These are phyloP conservation scores for Hyphodiscus sp. DNA, from an alignment of 2,329 filamentous ascomycete species.

Conservation along the genomic window DNA sequence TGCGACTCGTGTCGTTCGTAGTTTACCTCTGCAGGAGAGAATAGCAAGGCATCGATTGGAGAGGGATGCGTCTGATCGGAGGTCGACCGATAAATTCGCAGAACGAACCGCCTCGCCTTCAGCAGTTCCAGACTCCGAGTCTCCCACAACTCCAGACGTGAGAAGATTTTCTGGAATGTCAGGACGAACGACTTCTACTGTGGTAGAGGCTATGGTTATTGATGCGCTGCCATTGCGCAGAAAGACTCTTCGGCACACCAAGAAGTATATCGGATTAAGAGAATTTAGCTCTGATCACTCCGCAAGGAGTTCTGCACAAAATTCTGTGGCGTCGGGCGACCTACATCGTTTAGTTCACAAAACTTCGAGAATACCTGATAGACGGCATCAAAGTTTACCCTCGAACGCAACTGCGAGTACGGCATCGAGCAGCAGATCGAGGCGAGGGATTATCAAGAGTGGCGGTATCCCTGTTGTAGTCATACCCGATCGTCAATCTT, in stretches of 20 bases:
- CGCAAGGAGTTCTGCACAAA: slow-evolving; percentile 35
- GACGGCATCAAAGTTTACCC: slow-evolving; percentile 34
- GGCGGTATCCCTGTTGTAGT: slow-evolving; percentile 58
- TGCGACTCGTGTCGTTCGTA: slow-evolving; percentile 38
- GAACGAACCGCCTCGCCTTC: slow-evolving; percentile 14
- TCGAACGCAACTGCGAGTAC: slow-evolving; percentile 45
- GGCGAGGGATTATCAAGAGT: slow-evolving; percentile 52
- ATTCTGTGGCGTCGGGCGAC: slow-evolving; percentile 31
- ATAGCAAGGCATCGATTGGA: slow-evolving; percentile 21
- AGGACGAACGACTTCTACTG: slow-evolving; percentile 45
- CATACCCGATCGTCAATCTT: slow-evolving; percentile 50
- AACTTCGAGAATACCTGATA: slow-evolving; percentile 19
- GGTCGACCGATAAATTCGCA: slow-evolving; percentile 15
- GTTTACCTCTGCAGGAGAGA: slow-evolving; percentile 24
- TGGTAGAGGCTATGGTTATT: slow-evolving; percentile 54
- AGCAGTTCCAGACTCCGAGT: slow-evolving; percentile 15
- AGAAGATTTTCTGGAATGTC: slow-evolving; percentile 49
- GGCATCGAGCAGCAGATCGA: slow-evolving; percentile 43
- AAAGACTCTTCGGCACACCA: slow-evolving; percentile 55
- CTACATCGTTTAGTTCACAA: slow-evolving; percentile 22
- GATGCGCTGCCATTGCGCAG: slow-evolving; percentile 40
- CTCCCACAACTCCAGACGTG: slow-evolving; percentile 31
- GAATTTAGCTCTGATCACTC: slow-evolving; percentile 35
- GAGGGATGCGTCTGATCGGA: slow-evolving; percentile 16
- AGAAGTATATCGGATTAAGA: slow-evolving; percentile 46